phyloP scores from a whole-genome alignment of 805 yeast genomes.

The Blastobotrys terrestris region DNA sequence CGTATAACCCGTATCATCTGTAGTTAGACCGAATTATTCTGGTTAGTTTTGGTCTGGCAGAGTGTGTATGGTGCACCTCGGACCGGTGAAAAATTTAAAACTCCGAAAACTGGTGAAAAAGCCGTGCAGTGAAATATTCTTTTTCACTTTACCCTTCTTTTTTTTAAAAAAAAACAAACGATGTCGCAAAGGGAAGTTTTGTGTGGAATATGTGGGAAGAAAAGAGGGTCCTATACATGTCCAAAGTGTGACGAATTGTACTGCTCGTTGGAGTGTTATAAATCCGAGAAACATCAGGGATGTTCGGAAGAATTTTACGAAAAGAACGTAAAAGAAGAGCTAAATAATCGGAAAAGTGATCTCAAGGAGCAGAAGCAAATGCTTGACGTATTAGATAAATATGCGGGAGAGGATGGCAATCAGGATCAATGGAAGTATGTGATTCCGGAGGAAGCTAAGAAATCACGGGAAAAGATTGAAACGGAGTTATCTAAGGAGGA shows the following conservation, averaged over 20 bases:
- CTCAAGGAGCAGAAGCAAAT: conserved; percentile 11
- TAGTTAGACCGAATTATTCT: no score
- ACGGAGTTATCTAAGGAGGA: neutral
- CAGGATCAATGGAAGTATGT: conserved; percentile 16
- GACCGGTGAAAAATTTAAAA: neutral
- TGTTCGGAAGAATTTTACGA: conserved; percentile 18
- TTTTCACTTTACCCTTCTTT: neutral
- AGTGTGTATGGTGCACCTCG: no score
- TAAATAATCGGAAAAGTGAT: neutral
- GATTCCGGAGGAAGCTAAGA: conserved; percentile 6
- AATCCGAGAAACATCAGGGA: conserved; percentile 11
- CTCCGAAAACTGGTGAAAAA: neutral
- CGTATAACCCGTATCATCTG: neutral
- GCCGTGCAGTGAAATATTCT: neutral
- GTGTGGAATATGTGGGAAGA: conserved; percentile 8
- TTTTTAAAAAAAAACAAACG: neutral
- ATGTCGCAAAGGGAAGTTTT: neutral
- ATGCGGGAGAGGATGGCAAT: neutral
- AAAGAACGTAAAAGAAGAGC: conserved; percentile 10
- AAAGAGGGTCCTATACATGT: conserved; percentile 16
- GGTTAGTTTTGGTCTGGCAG: no score
- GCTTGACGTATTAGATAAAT: conserved; percentile 13
- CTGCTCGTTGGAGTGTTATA: conserved; percentile 19
- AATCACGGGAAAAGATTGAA: neutral
- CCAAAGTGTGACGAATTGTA: conserved; percentile 17